phyloP scores from a whole-genome alignment of 768 basidiomycete genomes.

The Amanita jacksonii region DNA sequence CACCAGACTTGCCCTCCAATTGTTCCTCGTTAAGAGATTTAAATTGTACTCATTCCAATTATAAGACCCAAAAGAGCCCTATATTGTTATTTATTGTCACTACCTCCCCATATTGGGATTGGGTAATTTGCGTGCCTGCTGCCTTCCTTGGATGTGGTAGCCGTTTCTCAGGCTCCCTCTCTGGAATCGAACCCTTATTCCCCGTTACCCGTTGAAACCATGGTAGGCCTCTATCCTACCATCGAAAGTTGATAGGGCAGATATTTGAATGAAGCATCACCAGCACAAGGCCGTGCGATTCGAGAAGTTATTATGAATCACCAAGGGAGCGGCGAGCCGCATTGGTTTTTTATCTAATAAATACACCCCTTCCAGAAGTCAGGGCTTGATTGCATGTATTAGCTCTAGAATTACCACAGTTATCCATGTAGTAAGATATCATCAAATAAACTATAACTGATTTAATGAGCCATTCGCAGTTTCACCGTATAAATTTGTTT shows the following conservation, averaged over 20 bases:
- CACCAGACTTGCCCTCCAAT: too few relatives aligned
- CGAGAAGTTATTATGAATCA: conserved; percentile 72
- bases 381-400: conserved; percentile 63
- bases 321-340: conserved; percentile 53
- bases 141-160: not conserved
- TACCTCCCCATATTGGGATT: not conserved
- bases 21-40: conserved; percentile 70
- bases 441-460: conserved; percentile 80
- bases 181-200: not conserved
- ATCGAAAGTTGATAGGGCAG: conserved; percentile 72
- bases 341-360: conserved; percentile 48
- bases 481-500: conserved; percentile 66
- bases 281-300: conserved; percentile 66
- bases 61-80: not conserved
- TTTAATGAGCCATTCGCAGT: conserved; percentile 80
- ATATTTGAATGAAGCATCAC: conserved; percentile 57
- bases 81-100: not conserved
- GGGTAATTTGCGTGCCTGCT: not conserved
- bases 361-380: conserved; percentile 39
- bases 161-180: not conserved
- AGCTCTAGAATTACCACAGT: conserved; percentile 67
- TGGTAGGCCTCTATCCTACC: conserved; percentile 69
- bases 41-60: conserved; percentile 22
- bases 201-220: conserved; percentile 31
- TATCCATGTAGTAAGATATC: conserved; percentile 69